Evolutionary conservation across 176 grass and related monocot genomes (phyloP).

Genomic region (Eragrostis curvula): DNA sequence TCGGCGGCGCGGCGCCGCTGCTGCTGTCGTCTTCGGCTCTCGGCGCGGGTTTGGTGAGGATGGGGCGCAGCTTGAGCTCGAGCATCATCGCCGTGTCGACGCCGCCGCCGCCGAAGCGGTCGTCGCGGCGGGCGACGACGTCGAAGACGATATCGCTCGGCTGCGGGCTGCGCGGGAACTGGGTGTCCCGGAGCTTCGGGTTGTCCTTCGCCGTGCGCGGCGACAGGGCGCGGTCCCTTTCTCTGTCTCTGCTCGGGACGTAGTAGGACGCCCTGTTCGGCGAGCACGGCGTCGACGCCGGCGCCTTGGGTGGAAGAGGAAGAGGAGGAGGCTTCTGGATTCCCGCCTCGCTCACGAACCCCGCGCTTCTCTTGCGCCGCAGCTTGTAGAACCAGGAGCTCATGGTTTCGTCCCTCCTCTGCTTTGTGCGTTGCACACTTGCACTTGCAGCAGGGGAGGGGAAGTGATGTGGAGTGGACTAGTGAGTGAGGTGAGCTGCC

Average conservation of each 20-base stretch:
- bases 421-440: background rate
- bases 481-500: background rate
- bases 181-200: slow-evolving; percentile 54
- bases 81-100: background rate
- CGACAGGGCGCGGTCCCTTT: slow-evolving; percentile 32
- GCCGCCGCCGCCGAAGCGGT: slow-evolving; percentile 35
- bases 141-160: slow-evolving; percentile 50
- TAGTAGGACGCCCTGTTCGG: slow-evolving; percentile 83
- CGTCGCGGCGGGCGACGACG: slow-evolving; percentile 30
- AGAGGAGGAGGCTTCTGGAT: background rate
- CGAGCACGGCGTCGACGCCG: slow-evolving; percentile 34
- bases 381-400: slow-evolving; percentile 84
- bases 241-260: slow-evolving; percentile 57
- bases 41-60: slow-evolving; percentile 53
- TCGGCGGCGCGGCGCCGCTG: slow-evolving; percentile 42
- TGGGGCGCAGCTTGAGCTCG: slow-evolving; percentile 77
- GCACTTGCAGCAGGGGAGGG: background rate
- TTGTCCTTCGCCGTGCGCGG: slow-evolving; percentile 1
- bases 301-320: background rate
- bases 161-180: slow-evolving; percentile 47
- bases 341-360: background rate
- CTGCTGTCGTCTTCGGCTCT: background rate
- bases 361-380: slow-evolving; percentile 46
- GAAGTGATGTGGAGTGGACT: background rate
- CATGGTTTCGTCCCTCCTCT: slow-evolving; percentile 27